phyloP scores from a whole-genome alignment of 129 eudicot genomes.

The Calendula officinalis region DNA sequence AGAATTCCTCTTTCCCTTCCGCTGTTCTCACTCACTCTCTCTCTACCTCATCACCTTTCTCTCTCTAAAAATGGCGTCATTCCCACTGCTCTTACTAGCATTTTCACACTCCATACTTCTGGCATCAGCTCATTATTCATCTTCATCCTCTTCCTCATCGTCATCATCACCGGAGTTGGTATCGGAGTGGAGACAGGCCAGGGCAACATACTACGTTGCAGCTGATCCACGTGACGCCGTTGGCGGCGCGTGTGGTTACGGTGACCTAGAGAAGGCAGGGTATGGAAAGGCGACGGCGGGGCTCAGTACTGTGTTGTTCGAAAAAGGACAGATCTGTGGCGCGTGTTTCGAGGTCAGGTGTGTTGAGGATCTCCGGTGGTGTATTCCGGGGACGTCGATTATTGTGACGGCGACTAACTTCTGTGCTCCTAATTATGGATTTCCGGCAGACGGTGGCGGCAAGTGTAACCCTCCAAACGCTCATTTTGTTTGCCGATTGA shows the following conservation, averaged over 20 bases:
- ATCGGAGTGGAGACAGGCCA: conserved; percentile 72
- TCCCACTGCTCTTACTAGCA: conserved; percentile 4
- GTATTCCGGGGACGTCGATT: conserved; percentile 90
- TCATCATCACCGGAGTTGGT: conserved; percentile 37
- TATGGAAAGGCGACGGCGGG: conserved; percentile 92
- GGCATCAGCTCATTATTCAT: conserved; percentile 40
- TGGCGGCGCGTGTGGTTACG: conserved; percentile 97
- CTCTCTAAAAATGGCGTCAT: conserved; percentile 8
- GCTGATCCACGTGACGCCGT: conserved; percentile 74
- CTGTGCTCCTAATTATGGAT: conserved; percentile 87
- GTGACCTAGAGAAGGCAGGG: conserved; percentile 60
- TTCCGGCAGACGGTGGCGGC: conserved; percentile 82
- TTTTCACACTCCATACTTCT: conserved; percentile 16
- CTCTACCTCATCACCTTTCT: neutral
- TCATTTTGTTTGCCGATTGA: conserved; percentile 94
- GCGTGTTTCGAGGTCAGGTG: conserved; percentile 77
- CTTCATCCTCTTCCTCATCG: conserved; percentile 35
- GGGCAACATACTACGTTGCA: conserved; percentile 93
- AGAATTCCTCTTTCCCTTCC: neutral
- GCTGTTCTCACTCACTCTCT: neutral
- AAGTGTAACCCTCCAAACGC: conserved; percentile 77
- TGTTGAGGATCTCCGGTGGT: conserved; percentile 85
- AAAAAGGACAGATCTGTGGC: conserved; percentile 93
- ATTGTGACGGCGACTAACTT: conserved; percentile 93
- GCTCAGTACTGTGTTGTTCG: conserved; percentile 61